Evolutionary conservation across 2,329 filamentous ascomycete genomes (phyloP), one percentile per base, ranked within the genome.

Genomic region (Ciborinia camelliae): DNA sequence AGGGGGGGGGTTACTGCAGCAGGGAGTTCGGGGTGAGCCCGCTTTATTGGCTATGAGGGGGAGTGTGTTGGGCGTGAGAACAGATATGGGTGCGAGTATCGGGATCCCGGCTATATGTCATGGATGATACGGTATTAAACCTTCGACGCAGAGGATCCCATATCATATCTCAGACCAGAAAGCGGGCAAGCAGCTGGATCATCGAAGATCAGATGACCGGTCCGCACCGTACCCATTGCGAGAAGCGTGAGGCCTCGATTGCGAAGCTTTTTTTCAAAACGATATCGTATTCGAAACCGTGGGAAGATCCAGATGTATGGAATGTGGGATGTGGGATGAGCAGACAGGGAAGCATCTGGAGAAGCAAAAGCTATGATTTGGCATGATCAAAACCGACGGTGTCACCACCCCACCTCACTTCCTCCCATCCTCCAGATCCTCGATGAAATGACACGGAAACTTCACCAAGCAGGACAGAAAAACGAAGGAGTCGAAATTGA

Each of bases 21-120:
- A 9, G 87, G 88, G 4, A 84, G 81, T 26, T 84, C 84, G 0
- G 87, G 88, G 88, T 15, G 87, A 90, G 72, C 86, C 81, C 0
- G 84, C 82, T 0, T 74, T 89, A 12, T 70, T 89, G 26, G 82
- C 81, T 5, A 81, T 89, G 77, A 79, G 80, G 35, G 86, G 86
- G 0, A 82, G 71, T 64, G 64, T 73, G 3, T 71, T 89, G 1
- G 87, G 87, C 1, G 79, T 88, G 15, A 86, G 85, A 0, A 89
- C 86, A 0, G 87, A 89, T 74, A 81, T 89, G 54, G 82, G 80
- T 1, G 82, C 82, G 1, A 79, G 76, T 53, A 76, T 78, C 20
- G 64, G 77, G 9, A 73, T 77, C 20, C 76, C 76, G 2, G 80
- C 82, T 1, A 81, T 82, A 77, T 82, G 81, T 60, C 79, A 80